phyloP scores from a whole-genome alignment of 2,329 filamentous ascomycete species.

The Thelonectria discophora region DNA sequence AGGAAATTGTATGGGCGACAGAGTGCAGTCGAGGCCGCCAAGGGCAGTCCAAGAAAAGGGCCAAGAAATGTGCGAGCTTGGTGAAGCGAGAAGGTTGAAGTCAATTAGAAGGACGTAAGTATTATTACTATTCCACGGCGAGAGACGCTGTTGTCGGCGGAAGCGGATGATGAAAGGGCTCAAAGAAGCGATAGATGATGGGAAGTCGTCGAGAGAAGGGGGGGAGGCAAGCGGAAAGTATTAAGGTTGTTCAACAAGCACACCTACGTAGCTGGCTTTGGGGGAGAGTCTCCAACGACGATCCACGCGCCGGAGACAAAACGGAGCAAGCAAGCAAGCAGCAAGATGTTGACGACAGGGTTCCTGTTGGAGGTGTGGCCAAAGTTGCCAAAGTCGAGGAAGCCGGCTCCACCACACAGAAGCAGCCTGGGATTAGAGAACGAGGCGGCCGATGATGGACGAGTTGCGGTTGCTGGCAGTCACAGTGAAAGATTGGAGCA shows the following conservation, averaged over 20 bases:
- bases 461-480: background rate
- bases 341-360: conserved; percentile 8
- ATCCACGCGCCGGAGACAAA: background rate
- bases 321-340: conserved; percentile 7
- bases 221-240: conserved; percentile 21
- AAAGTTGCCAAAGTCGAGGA: conserved; percentile 17
- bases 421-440: background rate
- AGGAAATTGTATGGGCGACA: conserved; percentile 15
- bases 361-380: conserved; percentile 20
- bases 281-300: background rate
- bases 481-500: no score
- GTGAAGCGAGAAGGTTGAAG: background rate
- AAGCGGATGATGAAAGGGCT: background rate
- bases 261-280: background rate
- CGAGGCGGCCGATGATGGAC: no score
- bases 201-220: background rate
- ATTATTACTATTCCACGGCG: background rate
- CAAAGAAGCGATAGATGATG: background rate
- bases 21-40: conserved; percentile 7
- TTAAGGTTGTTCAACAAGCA: conserved; percentile 8
- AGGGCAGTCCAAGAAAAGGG: conserved; percentile 18
- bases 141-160: background rate
- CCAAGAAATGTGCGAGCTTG: conserved; percentile 18
- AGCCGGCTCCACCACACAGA: background rate
- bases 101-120: background rate